Evolutionary conservation across 352 stramenopile genomes (phyloP), one percentile per base, ranked within the genome.

Genomic region (Blastocystis sp.): DNA sequence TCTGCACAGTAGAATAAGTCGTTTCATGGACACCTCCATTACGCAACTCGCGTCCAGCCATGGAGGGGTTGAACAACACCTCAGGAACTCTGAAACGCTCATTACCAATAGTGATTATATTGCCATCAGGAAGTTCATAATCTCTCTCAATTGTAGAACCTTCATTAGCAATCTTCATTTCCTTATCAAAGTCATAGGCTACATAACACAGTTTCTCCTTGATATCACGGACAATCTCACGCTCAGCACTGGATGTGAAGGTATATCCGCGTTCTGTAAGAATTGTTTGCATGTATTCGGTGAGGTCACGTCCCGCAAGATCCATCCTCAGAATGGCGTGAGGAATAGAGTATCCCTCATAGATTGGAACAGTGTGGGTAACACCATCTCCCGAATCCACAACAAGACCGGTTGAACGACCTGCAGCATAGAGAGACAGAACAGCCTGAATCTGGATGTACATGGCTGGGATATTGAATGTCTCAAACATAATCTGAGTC

Each of bases 401-500:
- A 53, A 96, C 94, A 90, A 92, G 94, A 54, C 93, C 94, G 0
- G 94, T 97, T n/a, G 93, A 96, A 90, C 94, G 93, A 37, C 94
- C 94, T 42, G 93, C 95, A 5, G 93, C 93, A 90, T 97, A 97
- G 75, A 97, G 91, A n/a, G 93, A 95, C 15, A 97, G 91, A 89
- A 96, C 93, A 51, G 92, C 92, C 90, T 95, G 93, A 88, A 95
- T 97, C 91, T 97, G 96, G 40, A 98, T 95, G 90, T 98, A 98
- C 94, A 98, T 97, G 27, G 95, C 95, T 22, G 96, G 97, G 62
- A 98, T 95, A 91, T 98, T 98, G 92, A 98, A 98, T 5, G 95
- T 98, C 91, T 99, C 97, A 91, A 99, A 98, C 94, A 98, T 98
- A 91, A 98, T 98, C 93, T 98, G 95, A 37, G 95, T 97, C 94